Conservation (phyloP, 352 stramenopile genomes). For the Elongisporangium undulatum region DNA sequence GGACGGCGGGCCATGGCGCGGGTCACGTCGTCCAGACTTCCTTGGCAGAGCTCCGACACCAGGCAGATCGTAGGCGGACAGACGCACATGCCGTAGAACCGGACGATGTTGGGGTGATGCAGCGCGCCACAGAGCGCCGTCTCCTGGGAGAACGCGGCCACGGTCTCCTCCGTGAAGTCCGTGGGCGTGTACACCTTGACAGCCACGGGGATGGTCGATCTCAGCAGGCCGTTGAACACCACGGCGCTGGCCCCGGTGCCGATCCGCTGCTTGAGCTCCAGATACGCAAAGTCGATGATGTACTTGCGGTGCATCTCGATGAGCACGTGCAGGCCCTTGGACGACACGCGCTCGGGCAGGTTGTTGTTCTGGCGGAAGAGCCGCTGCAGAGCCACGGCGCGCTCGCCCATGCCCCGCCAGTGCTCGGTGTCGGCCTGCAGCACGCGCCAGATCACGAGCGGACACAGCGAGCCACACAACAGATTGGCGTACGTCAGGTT, state of each 20-base stretch:
- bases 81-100: conserved; percentile 63
- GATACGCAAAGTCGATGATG: conserved; percentile 66
- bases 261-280: conserved; percentile 48
- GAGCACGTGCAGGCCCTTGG: conserved; percentile 52
- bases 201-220: conserved; percentile 43
- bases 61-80: conserved; percentile 61
- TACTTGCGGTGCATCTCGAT: conserved; percentile 74
- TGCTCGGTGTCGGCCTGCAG: conserved; percentile 53
- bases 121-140: conserved; percentile 49
- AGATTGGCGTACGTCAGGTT: conserved; percentile 60
- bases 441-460: conserved; percentile 60
- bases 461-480: conserved; percentile 42
- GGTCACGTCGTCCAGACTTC: conserved; percentile 51
- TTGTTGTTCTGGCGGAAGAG: conserved; percentile 42
- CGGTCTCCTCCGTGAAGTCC: conserved; percentile 53
- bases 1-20: conserved; percentile 26
- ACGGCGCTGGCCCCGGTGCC: conserved; percentile 40
- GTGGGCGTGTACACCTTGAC: conserved; percentile 68
- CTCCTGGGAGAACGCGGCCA: conserved; percentile 56
- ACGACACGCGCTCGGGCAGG: conserved; percentile 44
- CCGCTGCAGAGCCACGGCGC: conserved; percentile 33
- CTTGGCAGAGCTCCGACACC: conserved; percentile 63
- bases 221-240: conserved; percentile 46
- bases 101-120: conserved; percentile 58
- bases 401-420: conserved; percentile 49